Percentiles rank a stretch among this genome's conserved stretches.
Conservation (phyloP, 139 green algal species). For the Chlamydomonas applanata region DNA sequence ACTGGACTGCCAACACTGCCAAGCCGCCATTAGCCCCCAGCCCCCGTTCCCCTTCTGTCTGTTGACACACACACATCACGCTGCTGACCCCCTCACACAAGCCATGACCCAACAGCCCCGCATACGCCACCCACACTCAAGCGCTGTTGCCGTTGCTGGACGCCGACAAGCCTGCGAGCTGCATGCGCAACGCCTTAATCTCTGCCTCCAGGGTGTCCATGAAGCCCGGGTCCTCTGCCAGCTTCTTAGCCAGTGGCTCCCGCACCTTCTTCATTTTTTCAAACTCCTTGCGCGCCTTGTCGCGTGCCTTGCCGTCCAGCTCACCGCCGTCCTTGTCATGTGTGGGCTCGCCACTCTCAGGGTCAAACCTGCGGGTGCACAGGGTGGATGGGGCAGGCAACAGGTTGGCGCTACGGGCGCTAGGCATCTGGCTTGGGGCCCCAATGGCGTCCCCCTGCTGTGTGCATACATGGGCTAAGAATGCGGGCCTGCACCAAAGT, state of each 20-base stretch:
- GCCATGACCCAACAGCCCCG: neutral
- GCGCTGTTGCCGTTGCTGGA: too few relatives aligned
- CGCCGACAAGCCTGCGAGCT: constrained; percentile 28
- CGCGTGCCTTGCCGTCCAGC: constrained; percentile 72
- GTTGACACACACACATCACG: neutral
- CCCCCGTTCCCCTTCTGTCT: neutral
- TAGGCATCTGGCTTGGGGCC: too few relatives aligned
- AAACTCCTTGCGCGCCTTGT: constrained; percentile 75
- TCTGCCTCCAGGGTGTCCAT: constrained; percentile 35
- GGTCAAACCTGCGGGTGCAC: constrained; percentile 47
- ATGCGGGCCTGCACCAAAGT: too few relatives aligned
- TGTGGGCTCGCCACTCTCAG: constrained; percentile 70
- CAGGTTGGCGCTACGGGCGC: too few relatives aligned
- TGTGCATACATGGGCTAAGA: too few relatives aligned
- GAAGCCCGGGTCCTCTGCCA: constrained; percentile 46
- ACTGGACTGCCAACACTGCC: too few relatives aligned
- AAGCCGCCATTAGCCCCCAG: neutral
- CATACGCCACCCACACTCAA: neutral
- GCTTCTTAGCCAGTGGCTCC: constrained; percentile 55
- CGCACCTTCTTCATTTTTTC: constrained; percentile 72
- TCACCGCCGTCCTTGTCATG: constrained; percentile 72
- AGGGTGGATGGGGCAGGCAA: neutral
- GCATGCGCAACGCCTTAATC: constrained; percentile 29
- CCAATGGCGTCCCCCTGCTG: too few relatives aligned
- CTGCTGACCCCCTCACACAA: neutral